Conservation (phyloP, 257 asterid genomes). For the Forsythia suspensa region DNA sequence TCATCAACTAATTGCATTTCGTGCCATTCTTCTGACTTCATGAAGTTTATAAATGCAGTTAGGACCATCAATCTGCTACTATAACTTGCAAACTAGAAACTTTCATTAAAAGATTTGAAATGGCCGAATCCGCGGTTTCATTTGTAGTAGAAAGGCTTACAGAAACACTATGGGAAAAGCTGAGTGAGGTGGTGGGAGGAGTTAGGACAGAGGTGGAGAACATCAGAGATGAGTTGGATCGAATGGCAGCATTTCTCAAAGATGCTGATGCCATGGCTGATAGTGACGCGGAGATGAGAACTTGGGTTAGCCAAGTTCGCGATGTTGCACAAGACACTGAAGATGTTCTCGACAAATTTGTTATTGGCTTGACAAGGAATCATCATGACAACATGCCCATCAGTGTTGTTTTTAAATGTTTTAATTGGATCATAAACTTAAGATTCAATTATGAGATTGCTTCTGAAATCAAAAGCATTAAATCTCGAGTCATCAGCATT, state of each 20-base stretch:
- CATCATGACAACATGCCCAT: neutral
- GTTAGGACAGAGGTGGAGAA: slow-evolving; percentile 14
- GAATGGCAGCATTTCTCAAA: slow-evolving; percentile 23
- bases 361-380: neutral
- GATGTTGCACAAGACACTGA: slow-evolving; percentile 23
- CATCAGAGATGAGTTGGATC: slow-evolving; percentile 6
- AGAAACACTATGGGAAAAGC: neutral
- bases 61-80: neutral
- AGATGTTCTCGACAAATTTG: slow-evolving; percentile 24
- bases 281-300: neutral
- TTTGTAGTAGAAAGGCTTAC: neutral
- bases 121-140: neutral
- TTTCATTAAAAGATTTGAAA: neutral
- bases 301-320: slow-evolving; percentile 29
- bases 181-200: slow-evolving; percentile 5
- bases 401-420: neutral
- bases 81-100: neutral
- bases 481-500: slow-evolving; percentile 3
- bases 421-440: neutral
- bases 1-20: neutral
- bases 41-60: neutral
- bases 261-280: neutral
- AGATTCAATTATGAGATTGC: neutral
- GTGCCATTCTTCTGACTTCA: neutral
- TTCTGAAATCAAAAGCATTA: slow-evolving; percentile 9